Evolutionary conservation across 75 land plant genomes (phyloP), one percentile per base, ranked within the genome.

Genomic region (Pinus tabuliformis): DNA sequence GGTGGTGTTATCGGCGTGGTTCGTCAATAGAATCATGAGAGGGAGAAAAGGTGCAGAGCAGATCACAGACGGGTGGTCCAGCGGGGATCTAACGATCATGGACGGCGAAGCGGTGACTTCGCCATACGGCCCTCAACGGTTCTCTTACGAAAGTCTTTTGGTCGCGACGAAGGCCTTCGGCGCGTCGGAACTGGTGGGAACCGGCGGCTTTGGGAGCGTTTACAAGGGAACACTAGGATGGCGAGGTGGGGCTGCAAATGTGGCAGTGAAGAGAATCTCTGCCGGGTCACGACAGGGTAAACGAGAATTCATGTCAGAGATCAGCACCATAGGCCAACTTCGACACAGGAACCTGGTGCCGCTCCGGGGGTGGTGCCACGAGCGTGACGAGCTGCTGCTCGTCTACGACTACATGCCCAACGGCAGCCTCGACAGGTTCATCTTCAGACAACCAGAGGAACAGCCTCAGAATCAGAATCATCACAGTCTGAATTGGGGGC

Each of bases 291-390:
- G 57, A 26, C 75, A 81, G 54, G 86, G 86, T 4, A 56, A 33
- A 62, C 30, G 45, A 52, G 85, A 85, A 57, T 85, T 85, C 79
- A n/a, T 85, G 30, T 81, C 85, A 1, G 86, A 85, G 74, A 56
- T 85, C 22, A 20, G 36, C 24, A 85, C 73, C 62, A 85, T 83
- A 22, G 75, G 86, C 52, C 60, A 60, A 36, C 86, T 85, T 30
- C 57, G 86, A 20, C 86, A 85, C 66, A 85, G 81, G 24, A 82
- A 85, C 73, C 73, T 84, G 18, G 84, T 83, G 62, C 77, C 9
- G 56, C 75, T 85, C 1, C 37, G 57, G 36, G 86, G 86, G 2
- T 85, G 85, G 81, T 83, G 85, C 78, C 61, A 58, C 30, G 42
- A 49, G 14, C 49, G 28, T 2, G 57, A 65, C 1, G 70, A 65